phyloP scores from a whole-genome alignment of 192 early-diverging fungal genomes.

The Coemansia sp. region DNA sequence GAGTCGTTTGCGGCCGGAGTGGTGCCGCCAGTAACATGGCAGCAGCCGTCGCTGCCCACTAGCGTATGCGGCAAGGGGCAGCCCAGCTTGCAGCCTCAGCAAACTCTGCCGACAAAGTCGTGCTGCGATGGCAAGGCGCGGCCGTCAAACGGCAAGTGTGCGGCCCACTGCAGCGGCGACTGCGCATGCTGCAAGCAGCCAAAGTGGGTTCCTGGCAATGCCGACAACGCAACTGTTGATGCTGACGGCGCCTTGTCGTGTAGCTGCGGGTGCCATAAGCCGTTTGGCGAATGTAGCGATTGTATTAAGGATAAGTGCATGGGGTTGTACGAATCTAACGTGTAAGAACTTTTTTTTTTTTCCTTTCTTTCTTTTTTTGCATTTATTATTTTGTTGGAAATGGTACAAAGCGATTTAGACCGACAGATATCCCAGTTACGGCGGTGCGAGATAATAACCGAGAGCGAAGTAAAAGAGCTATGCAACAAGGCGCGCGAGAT shows the following conservation, averaged over 20 bases:
- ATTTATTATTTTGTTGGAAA: not conserved
- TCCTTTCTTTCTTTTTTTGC: slow-evolving; percentile 9
- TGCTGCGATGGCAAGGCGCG: slow-evolving; percentile 22
- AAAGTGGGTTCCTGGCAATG: slow-evolving; percentile 30
- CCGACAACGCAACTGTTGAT: slow-evolving; percentile 31
- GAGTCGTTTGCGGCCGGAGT: slow-evolving; percentile 9
- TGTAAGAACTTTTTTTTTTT: slow-evolving; percentile 9
- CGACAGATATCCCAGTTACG: slow-evolving; percentile 85
- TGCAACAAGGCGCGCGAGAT: slow-evolving; percentile 95
- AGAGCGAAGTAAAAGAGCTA: slow-evolving; percentile 89
- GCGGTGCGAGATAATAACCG: slow-evolving; percentile 88
- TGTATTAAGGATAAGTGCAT: slow-evolving; percentile 58
- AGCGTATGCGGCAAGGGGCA: not conserved
- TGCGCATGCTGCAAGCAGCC: slow-evolving; percentile 27
- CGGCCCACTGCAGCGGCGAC: not conserved
- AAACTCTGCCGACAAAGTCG: slow-evolving; percentile 16
- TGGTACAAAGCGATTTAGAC: slow-evolving; percentile 56
- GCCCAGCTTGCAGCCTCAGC: slow-evolving; percentile 17
- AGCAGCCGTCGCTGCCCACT: slow-evolving; percentile 1
- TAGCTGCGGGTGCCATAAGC: slow-evolving; percentile 60
- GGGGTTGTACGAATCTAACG: slow-evolving; percentile 10
- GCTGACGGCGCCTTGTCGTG: slow-evolving; percentile 57
- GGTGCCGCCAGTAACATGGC: slow-evolving; percentile 10
- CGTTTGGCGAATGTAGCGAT: slow-evolving; percentile 54
- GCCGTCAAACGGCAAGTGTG: not conserved